Base-by-base conservation (phyloP, 306 rosid species). In the Cucumis melo region DNA sequence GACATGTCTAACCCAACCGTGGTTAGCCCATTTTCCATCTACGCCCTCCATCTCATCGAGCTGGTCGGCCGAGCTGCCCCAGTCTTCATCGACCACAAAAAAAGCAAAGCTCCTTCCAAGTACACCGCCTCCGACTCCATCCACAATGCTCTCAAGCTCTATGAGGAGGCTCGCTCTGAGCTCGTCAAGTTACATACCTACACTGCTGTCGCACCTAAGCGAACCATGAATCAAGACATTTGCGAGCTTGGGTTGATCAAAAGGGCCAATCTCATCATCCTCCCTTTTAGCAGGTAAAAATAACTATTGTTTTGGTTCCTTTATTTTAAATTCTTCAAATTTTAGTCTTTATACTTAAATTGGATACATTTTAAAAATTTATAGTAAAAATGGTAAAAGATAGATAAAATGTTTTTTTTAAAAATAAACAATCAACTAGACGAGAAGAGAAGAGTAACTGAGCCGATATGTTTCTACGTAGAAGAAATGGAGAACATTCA, bases 41-140 rank as follows among this genome's bases (percentile, higher is more conserved):
- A 41, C 10, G 86, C 89, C 23, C 82, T 91, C 39, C 85, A 85
- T 53, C 63, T 93, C 24, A 29, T 80, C 0, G 88, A 93, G 75
- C 96, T 91, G 0, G 64, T 79, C 0, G 98, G 91, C 6, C 88
- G 97, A 0, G 85, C 91, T 0, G 53, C n/a, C 50, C 94, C 98
- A 0, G 42, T 91, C 19, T 78, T 89, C 73, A 76, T 91, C 13
- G 91, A 90, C 80, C 97, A 93, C 27, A 73, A 83, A 2, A 78
- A 53, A 17, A 86, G 90, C 68, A 66, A 85, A 39, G 79, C 78
- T 6, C 87, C 86, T n/a, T 16, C 77, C 0, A 86, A 83, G 53
- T 91, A 90, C 36, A 50, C 81, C 3, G 79, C 79, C 50, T 16
- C 75, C 6, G 73, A 65, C 63, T 66, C 84, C 59, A 79, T 87